A percentile compares a stretch with the other conserved stretches of the same genome.
These are phyloP conservation scores for Canariomyces notabilis DNA, from an alignment of 2,329 filamentous ascomycete genomes.

Conservation along the genomic window DNA sequence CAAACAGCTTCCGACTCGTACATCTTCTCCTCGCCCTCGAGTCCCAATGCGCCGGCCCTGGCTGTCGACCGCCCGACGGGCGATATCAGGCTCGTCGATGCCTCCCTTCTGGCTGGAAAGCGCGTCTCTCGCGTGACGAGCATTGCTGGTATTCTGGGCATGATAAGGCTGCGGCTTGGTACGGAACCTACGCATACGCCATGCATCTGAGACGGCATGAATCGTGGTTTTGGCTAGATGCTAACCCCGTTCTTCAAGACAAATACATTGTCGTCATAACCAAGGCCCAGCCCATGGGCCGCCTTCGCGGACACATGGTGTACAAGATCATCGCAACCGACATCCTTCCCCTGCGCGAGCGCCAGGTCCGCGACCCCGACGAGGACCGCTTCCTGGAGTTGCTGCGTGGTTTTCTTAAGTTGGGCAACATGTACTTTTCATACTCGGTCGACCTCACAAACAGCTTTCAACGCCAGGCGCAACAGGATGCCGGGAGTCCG, in stretches of 20 bases:
- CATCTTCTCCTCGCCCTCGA: conserved; percentile 93
- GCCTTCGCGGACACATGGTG: conserved; percentile 91
- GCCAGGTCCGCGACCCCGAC: conserved; percentile 83
- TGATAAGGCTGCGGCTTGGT: conserved; percentile 92
- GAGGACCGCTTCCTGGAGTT: conserved; percentile 87
- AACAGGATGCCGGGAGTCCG: conserved; percentile 64
- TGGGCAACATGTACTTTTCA: conserved; percentile 93
- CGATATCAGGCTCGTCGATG: conserved; percentile 80
- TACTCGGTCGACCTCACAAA: conserved; percentile 97
- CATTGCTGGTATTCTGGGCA: conserved; percentile 89
- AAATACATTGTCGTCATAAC: conserved; percentile 97
- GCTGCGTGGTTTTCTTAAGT: conserved; percentile 75
- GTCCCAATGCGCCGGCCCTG: conserved; percentile 79
- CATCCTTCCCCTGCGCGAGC: conserved; percentile 88
- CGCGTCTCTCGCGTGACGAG: conserved; percentile 72
- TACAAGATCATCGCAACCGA: conserved; percentile 91
- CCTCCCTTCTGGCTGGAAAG: conserved; percentile 68
- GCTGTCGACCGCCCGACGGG: conserved; percentile 89
- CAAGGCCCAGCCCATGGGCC: conserved; percentile 84
- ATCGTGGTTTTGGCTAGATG: too few relatives aligned
- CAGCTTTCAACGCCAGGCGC: conserved; percentile 88
- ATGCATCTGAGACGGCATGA: too few relatives aligned
- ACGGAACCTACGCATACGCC: too few relatives aligned
- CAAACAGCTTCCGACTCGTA: conserved; percentile 89
- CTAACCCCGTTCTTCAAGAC: conserved; percentile 43